These are phyloP conservation scores for Persicaria tinctoria DNA, from an alignment of 148 eudicot genomes.

Conservation along the genomic window DNA sequence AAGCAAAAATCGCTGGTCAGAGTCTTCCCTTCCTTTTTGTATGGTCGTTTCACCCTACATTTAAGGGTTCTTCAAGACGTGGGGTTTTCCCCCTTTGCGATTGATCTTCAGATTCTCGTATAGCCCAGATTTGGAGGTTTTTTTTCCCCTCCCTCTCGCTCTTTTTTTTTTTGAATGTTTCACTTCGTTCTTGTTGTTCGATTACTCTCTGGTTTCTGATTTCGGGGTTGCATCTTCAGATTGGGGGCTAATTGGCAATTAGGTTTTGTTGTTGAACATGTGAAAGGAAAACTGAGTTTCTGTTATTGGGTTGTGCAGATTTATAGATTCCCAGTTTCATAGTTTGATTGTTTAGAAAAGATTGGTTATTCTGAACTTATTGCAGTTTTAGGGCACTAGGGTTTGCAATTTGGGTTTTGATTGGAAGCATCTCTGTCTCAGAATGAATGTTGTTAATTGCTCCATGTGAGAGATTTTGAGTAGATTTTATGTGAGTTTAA, in stretches of 20 bases:
- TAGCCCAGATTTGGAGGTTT: background rate
- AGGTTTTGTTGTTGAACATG: background rate
- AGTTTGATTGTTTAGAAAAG: background rate
- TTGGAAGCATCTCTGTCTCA: background rate
- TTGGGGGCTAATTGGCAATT: background rate
- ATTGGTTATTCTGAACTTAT: background rate
- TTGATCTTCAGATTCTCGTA: background rate
- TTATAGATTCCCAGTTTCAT: background rate
- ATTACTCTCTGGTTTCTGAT: background rate
- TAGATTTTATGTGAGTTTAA: background rate
- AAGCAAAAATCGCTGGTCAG: background rate
- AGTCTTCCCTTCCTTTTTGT: background rate
- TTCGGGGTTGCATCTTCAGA: background rate
- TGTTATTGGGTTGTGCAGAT: background rate
- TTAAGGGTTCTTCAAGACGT: background rate
- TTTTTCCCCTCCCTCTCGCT: background rate
- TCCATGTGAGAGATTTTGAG: background rate
- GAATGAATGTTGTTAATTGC: background rate
- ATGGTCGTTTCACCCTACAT: background rate
- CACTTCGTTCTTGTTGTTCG: background rate
- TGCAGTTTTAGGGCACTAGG: background rate
- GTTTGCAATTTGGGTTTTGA: background rate
- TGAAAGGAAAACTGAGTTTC: background rate
- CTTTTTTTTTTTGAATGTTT: background rate
- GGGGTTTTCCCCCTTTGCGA: background rate